A percentile compares a stretch with the other conserved stretches of the same genome.
phyloP scores from a whole-genome alignment of 805 yeast genomes.

The Grigorovia humatica region DNA sequence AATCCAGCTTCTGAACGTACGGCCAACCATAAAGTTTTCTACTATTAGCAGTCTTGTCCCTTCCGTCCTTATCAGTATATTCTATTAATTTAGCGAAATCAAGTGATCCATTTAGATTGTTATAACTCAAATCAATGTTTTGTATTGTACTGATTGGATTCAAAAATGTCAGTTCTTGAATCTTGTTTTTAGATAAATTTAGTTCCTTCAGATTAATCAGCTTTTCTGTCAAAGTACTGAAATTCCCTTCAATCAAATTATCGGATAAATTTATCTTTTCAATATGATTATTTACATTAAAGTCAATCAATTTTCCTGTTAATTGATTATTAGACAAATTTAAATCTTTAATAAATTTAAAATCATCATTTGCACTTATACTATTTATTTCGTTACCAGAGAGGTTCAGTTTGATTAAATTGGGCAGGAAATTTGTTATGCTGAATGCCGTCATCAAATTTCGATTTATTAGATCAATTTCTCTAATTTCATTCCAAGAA shows the following conservation, averaged over 20 bases:
- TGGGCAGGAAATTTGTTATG: constrained; percentile 17
- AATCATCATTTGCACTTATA: not conserved
- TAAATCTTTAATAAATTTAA: constrained; percentile 8
- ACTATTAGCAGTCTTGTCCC: not conserved
- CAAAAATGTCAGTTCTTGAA: constrained; percentile 14
- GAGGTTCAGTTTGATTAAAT: constrained; percentile 12
- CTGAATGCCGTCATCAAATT: constrained; percentile 13
- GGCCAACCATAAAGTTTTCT: constrained; percentile 13
- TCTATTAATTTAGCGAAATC: constrained; percentile 17
- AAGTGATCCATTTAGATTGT: constrained; percentile 16
- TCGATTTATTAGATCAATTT: constrained; percentile 7
- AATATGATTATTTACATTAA: constrained; percentile 1
- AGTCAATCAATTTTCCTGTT: not conserved
- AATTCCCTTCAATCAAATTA: constrained; percentile 10
- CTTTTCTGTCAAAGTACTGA: constrained; percentile 8
- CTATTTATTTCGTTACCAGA: constrained; percentile 14
- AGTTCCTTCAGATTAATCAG: constrained; percentile 13
- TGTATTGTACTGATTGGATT: constrained; percentile 11
- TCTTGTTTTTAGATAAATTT: constrained; percentile 16
- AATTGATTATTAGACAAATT: constrained; percentile 7
- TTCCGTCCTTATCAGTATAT: constrained; percentile 1
- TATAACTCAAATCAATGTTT: constrained; percentile 12
- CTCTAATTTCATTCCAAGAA: constrained; percentile 9
- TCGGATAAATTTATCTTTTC: constrained; percentile 8
- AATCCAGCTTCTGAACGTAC: constrained; percentile 15